A percentile compares a stretch with the other conserved stretches of the same genome.
Evolutionary conservation across 192 early-diverging fungal genomes (phyloP).

Genomic region (Thamnidium elegans): DNA sequence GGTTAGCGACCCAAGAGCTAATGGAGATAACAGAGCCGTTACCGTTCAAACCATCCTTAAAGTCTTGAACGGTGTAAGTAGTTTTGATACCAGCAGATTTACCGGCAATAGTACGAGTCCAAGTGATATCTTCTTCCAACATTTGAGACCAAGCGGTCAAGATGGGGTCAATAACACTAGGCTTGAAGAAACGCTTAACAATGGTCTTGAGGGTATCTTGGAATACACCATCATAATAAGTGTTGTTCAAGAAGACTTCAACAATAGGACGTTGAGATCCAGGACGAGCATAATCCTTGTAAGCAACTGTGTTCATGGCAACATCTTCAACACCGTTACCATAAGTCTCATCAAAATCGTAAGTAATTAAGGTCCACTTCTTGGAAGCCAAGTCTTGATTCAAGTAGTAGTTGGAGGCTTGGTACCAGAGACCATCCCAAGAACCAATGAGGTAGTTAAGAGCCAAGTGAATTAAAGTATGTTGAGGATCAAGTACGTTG

Average conservation of each 20-base stretch:
- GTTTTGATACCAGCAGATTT: conserved; percentile 19
- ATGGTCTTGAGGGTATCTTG: conserved; percentile 40
- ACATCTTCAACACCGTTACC: conserved; percentile 28
- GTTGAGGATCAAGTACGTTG: conserved; percentile 19
- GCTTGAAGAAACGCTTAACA: conserved; percentile 44
- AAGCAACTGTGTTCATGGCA: conserved; percentile 27
- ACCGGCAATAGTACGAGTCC: conserved; percentile 35
- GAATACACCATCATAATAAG: conserved; percentile 37
- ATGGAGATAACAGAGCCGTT: neutral
- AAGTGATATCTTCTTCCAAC: conserved; percentile 42
- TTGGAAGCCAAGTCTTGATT: conserved; percentile 35
- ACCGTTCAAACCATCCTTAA: conserved; percentile 18
- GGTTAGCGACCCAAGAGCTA: conserved; percentile 18
- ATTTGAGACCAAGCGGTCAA: conserved; percentile 35
- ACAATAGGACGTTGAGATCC: conserved; percentile 34
- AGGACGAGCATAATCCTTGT: conserved; percentile 32
- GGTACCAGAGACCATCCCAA: conserved; percentile 42
- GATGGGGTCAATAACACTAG: conserved; percentile 32
- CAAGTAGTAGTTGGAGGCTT: conserved; percentile 43
- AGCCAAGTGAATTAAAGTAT: conserved; percentile 31
- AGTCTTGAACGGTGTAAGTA: conserved; percentile 14
- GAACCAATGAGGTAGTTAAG: conserved; percentile 40
- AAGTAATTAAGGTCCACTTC: conserved; percentile 42
- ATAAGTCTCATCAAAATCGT: conserved; percentile 45
- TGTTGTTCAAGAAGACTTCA: conserved; percentile 21